A percentile compares a stretch with the other conserved stretches of the same genome.
phyloP scores from a whole-genome alignment of 306 rosid genomes.

The Quillaja saponaria region DNA sequence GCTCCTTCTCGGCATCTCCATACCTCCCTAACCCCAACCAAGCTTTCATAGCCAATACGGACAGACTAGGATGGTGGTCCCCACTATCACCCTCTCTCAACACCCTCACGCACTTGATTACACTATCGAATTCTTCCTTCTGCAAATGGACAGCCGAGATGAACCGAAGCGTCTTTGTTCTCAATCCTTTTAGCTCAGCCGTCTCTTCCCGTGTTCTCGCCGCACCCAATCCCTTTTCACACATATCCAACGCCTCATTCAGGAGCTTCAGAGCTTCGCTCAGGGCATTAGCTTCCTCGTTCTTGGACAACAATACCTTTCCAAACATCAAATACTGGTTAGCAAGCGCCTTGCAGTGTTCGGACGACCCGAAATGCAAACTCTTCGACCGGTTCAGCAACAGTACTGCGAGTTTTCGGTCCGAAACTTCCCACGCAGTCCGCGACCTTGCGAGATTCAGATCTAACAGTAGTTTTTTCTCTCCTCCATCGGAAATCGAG shows the following conservation, averaged over 20 bases:
- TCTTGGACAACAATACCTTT: slow-evolving; percentile 49
- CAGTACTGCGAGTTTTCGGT: slow-evolving; percentile 60
- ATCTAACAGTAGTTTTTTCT: slow-evolving; percentile 63
- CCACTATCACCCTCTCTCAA: slow-evolving; percentile 71
- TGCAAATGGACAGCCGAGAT: slow-evolving; percentile 83
- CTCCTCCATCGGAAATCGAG: slow-evolving; percentile 42
- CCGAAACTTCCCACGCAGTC: slow-evolving; percentile 84
- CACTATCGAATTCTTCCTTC: slow-evolving; percentile 77
- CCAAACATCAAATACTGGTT: slow-evolving; percentile 67
- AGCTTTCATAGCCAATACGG: slow-evolving; percentile 90
- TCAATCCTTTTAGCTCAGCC: slow-evolving; percentile 49
- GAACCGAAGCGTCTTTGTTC: slow-evolving; percentile 74
- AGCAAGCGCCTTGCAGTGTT: slow-evolving; percentile 57
- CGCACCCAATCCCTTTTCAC: slow-evolving; percentile 63
- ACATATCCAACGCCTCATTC: slow-evolving; percentile 82
- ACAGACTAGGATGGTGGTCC: slow-evolving; percentile 81
- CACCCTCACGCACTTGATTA: slow-evolving; percentile 82
- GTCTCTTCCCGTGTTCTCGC: slow-evolving; percentile 57
- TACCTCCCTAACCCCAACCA: slow-evolving; percentile 80
- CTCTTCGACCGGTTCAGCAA: slow-evolving; percentile 73
- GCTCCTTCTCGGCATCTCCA: slow-evolving; percentile 84
- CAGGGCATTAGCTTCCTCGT: slow-evolving; percentile 35
- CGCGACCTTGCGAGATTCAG: slow-evolving; percentile 71
- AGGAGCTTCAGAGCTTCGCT: slow-evolving; percentile 72
- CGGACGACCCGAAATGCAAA: slow-evolving; percentile 58